Conservation (phyloP, 306 rosid genomes). For the Quercus suber region DNA sequence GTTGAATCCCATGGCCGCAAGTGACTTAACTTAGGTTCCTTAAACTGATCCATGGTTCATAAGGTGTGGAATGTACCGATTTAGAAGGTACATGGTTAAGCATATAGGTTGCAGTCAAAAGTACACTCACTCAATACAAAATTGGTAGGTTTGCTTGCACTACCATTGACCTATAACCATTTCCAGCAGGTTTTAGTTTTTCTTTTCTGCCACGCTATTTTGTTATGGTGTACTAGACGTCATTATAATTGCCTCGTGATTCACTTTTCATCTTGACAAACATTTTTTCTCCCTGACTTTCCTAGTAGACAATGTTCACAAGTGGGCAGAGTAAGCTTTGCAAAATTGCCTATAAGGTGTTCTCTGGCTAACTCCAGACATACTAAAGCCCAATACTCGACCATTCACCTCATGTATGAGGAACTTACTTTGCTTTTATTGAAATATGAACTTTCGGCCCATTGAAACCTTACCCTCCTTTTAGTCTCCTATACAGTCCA, state of each 20-base stretch:
- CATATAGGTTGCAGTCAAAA: neutral
- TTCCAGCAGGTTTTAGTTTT: neutral
- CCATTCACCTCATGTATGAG: too few species aligned
- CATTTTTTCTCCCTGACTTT: neutral
- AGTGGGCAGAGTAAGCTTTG: too few species aligned
- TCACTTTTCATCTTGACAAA: neutral
- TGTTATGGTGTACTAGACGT: neutral
- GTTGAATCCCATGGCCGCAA: neutral
- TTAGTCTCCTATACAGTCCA: too few species aligned
- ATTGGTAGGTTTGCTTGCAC: neutral
- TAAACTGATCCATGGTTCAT: neutral
- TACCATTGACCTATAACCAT: slow-evolving; percentile 6
- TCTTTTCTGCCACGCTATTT: neutral
- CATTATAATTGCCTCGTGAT: neutral
- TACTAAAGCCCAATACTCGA: too few species aligned
- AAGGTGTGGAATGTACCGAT: neutral
- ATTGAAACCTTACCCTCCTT: too few species aligned
- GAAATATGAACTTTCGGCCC: too few species aligned
- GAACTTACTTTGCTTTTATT: too few species aligned
- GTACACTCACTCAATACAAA: neutral
- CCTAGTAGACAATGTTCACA: neutral
- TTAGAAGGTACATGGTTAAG: neutral
- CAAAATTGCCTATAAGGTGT: too few species aligned
- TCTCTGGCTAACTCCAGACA: too few species aligned
- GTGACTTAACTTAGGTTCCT: neutral